Evolutionary conservation across 1,284 basidiomycete genomes (phyloP).

Genomic region (Blastosporella zonata): DNA sequence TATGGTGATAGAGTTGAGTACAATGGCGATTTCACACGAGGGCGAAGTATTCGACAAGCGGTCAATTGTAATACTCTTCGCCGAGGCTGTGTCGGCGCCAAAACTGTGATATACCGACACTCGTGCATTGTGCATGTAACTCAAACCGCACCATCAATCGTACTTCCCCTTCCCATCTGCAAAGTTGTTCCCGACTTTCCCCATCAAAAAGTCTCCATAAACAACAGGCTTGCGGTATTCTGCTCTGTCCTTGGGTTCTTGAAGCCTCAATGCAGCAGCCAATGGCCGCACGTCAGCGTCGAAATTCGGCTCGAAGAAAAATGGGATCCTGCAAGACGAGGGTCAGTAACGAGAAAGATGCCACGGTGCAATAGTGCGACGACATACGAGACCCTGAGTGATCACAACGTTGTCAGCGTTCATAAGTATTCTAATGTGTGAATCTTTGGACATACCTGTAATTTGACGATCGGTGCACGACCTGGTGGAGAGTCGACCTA

Average conservation of each 20-base stretch:
- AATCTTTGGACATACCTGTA: constrained; percentile 52
- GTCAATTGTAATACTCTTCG: no score
- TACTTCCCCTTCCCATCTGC: constrained; percentile 41
- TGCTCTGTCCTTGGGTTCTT: constrained; percentile 28
- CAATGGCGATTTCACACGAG: no score
- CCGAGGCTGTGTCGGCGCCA: no score
- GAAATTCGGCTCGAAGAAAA: constrained; percentile 87
- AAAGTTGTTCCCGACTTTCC: constrained; percentile 75
- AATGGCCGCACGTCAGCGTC: constrained; percentile 62
- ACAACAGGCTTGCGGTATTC: constrained; percentile 43
- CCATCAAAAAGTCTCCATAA: constrained; percentile 73
- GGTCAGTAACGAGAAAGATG: background rate
- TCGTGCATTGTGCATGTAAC: no score
- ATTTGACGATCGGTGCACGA: constrained; percentile 67
- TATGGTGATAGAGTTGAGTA: no score
- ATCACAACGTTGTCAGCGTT: constrained; percentile 1
- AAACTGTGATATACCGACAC: no score
- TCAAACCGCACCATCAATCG: no score
- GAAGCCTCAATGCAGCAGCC: constrained; percentile 48
- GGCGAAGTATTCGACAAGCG: no score
- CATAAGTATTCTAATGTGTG: background rate
- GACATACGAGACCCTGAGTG: constrained; percentile 56
- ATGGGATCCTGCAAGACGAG: constrained; percentile 56
- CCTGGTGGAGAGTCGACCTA: constrained; percentile 70
- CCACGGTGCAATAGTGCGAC: background rate